These are phyloP conservation scores for Acer negundo DNA, from an alignment of 345 rosid species.

Conservation along the genomic window DNA sequence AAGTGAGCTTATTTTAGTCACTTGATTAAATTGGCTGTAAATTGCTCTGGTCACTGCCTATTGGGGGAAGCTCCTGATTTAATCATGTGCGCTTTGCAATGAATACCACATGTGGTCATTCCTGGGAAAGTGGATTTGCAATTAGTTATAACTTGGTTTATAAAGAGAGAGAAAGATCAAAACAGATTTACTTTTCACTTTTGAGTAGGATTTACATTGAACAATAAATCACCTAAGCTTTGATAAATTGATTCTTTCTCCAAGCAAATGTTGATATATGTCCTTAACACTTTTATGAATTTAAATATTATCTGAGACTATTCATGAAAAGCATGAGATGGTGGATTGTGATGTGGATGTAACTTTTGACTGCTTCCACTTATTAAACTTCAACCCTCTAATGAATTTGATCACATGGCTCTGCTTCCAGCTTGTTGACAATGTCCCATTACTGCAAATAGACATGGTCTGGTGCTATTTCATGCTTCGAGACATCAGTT, in stretches of 20 bases:
- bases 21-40: not conserved
- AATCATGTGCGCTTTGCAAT: not conserved
- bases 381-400: not conserved
- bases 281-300: not conserved
- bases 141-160: not conserved
- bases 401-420: conserved; percentile 13
- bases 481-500: conserved; percentile 81
- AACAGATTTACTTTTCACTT: not conserved
- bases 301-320: not conserved
- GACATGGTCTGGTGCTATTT: conserved; percentile 99
- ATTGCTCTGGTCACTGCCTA: not conserved
- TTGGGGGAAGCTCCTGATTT: not conserved
- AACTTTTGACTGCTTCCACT: not conserved
- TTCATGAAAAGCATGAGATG: not conserved
- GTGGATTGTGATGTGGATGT: not conserved
- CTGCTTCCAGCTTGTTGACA: conserved; percentile 73
- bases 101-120: not conserved
- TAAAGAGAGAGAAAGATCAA: not conserved
- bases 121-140: not conserved
- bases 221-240: not conserved
- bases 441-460: conserved; percentile 87
- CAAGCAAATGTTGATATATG: not conserved
- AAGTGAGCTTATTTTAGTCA: not conserved
- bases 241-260: not conserved
- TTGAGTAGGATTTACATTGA: not conserved